Evolutionary conservation across 2,329 filamentous ascomycete genomes (phyloP), one percentile per base, ranked within the genome.

Genomic region (Akanthomyces dipterigenus): DNA sequence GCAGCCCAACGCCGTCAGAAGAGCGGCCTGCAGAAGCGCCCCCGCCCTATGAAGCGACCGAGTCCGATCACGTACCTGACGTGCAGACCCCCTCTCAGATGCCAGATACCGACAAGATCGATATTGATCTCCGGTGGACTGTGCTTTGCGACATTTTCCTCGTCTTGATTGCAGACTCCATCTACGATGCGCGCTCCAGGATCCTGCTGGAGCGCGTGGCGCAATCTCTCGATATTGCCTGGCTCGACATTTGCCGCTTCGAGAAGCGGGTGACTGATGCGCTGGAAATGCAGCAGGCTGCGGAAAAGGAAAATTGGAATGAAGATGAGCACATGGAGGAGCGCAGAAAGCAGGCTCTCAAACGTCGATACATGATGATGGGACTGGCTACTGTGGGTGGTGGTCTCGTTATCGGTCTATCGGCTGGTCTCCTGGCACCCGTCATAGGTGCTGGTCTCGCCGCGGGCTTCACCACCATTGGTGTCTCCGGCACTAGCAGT

Each of bases 191-290:
- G 16, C 88, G 95, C 31, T 98, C 95, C 6, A 85, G 95, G 65
- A 83, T 88, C 45, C 78, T 99, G 31, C 78, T 99, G 6, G 93
- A 98, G 74, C 82, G 85, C 60, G 91, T 98, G 1, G 95, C 89
- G 40, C 82, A 85, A 57, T 88, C 89, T 63, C 82, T 99, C 67
- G 86, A 90, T 46, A 88, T 99, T 8, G 83, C 88, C 14, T 96
- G 91, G 91, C 80, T 96, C 59, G 95, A 99, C 66, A 96, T 98
- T 62, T 96, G 92, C 74, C 87, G 91, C 43, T 99, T 99, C 70
- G 95, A 99, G 76, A 98, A 97, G 77, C 88, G 92, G 58, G 91
- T 99, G 6, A 97, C 95, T 8, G 95, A 99, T 74, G 92, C 95
- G 1, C 79, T 99, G 24, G 95, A 99, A 74, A 97, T 99, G 91